phyloP scores from a whole-genome alignment of 345 rosid genomes.

The Euclidium syriacum region DNA sequence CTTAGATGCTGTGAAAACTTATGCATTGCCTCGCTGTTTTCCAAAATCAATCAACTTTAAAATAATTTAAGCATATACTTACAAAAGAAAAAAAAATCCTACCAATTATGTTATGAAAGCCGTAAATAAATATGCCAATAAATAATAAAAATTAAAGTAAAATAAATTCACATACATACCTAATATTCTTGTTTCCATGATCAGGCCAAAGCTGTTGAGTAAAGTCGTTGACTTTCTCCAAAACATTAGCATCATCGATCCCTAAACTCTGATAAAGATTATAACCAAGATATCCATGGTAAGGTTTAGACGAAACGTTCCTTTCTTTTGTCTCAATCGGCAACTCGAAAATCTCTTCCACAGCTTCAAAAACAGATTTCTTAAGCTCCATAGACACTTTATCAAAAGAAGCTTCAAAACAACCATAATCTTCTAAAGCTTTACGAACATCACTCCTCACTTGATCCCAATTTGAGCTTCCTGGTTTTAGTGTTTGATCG shows the following conservation, averaged over 20 bases:
- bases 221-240: conserved; percentile 17
- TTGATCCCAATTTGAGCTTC: conserved; percentile 27
- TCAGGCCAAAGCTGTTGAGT: conserved; percentile 20
- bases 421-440: conserved; percentile 30
- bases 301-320: conserved; percentile 16
- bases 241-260: conserved; percentile 11
- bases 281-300: conserved; percentile 14
- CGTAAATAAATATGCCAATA: too few relatives aligned
- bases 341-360: conserved; percentile 19
- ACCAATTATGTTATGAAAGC: too few relatives aligned
- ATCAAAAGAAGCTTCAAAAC: conserved; percentile 19
- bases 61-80: too few relatives aligned
- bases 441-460: conserved; percentile 18
- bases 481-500: conserved; percentile 6
- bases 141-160: background rate
- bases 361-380: conserved; percentile 13
- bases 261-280: conserved; percentile 23
- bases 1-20: conserved; percentile 14
- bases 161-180: background rate
- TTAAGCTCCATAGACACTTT: conserved; percentile 17
- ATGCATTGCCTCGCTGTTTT: conserved; percentile 31
- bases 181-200: conserved; percentile 11
- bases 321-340: conserved; percentile 20
- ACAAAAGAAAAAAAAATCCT: too few relatives aligned
- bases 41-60: too few relatives aligned